These are phyloP conservation scores for Populus pruinosa DNA, from an alignment of 345 rosid genomes.

Conservation along the genomic window DNA sequence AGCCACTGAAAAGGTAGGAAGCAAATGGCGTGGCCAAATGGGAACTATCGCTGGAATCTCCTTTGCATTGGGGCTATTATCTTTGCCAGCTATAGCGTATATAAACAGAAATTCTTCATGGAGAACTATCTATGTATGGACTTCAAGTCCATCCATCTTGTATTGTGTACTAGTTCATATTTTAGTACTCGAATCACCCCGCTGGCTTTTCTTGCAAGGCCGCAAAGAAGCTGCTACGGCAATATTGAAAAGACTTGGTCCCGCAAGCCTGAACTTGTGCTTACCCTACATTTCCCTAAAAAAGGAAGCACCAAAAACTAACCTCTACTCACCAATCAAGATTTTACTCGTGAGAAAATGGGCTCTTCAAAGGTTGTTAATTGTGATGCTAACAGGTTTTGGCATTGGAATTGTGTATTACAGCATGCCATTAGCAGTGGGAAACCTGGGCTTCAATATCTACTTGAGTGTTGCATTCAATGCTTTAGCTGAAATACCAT, in stretches of 20 bases:
- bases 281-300: neutral
- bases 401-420: slow-evolving; percentile 8
- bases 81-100: slow-evolving; percentile 44
- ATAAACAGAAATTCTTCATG: slow-evolving; percentile 36
- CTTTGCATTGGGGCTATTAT: slow-evolving; percentile 45
- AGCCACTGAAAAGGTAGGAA: slow-evolving; percentile 45
- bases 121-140: slow-evolving; percentile 44
- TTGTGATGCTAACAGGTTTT: neutral
- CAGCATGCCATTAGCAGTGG: neutral
- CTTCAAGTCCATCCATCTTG: slow-evolving; percentile 36
- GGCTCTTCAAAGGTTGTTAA: neutral
- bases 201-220: slow-evolving; percentile 53
- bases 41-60: slow-evolving; percentile 37
- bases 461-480: neutral
- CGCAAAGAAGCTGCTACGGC: slow-evolving; percentile 23
- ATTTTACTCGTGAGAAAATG: neutral
- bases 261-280: neutral
- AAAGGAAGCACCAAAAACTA: neutral
- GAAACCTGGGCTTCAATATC: neutral
- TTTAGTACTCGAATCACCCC: slow-evolving; percentile 45
- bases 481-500: neutral
- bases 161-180: slow-evolving; percentile 29
- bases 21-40: slow-evolving; percentile 45
- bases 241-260: neutral
- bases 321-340: neutral